phyloP scores from a whole-genome alignment of 2,329 filamentous ascomycete species.

The Tolypocladium nubicola region DNA sequence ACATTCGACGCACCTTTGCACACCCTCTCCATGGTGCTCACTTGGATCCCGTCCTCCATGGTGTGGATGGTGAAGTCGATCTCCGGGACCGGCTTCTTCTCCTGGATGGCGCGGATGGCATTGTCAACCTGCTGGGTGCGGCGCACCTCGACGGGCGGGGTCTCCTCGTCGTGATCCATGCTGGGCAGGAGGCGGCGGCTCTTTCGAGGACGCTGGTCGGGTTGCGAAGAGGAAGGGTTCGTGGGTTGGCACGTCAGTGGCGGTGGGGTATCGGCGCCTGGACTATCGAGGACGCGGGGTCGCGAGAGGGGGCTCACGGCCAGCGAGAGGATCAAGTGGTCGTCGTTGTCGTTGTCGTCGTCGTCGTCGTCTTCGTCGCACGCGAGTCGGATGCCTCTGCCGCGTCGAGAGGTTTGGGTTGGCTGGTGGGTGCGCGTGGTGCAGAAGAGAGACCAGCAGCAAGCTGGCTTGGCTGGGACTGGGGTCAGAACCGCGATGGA shows the following conservation, averaged over 20 bases:
- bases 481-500: neutral
- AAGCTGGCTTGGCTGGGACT: neutral
- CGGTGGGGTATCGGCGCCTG: neutral
- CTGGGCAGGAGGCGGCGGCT: constrained; percentile 10
- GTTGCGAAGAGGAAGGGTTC: neutral
- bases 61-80: constrained; percentile 98
- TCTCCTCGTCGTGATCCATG: constrained; percentile 40
- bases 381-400: neutral
- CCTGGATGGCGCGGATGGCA: constrained; percentile 80
- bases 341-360: neutral
- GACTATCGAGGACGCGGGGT: neutral
- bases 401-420: neutral
- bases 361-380: neutral
- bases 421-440: neutral
- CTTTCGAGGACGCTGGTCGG: neutral
- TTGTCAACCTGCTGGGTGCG: constrained; percentile 65
- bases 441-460: constrained; percentile 6
- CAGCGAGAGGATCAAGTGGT: constrained; percentile 4
- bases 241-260: neutral
- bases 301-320: constrained; percentile 3
- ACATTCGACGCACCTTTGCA: constrained; percentile 74
- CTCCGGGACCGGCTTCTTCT: constrained; percentile 93
- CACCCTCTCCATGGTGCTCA: constrained; percentile 90
- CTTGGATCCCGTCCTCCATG: constrained; percentile 94
- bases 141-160: constrained; percentile 28